Percentiles rank a stretch among this genome's conserved stretches.
Conservation (phyloP, 225 moss, liverwort and hornwort genomes). For the Ulota crispa region DNA sequence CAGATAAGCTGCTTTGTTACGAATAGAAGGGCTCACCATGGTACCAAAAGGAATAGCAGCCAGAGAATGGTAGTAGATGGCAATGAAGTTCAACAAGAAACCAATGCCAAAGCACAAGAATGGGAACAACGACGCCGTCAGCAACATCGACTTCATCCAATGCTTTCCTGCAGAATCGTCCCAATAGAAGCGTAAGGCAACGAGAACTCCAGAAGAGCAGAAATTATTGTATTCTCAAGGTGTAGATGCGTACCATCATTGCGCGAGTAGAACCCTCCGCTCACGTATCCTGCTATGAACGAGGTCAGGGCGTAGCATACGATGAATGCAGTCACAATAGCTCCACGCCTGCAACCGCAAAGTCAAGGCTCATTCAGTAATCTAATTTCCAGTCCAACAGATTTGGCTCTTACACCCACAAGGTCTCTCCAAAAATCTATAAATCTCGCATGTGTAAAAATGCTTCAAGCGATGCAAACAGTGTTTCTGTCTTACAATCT, state of each 20-base stretch:
- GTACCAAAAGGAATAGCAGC: conserved; percentile 99
- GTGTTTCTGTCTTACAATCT: not conserved
- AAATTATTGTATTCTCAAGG: not conserved
- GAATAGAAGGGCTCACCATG: conserved; percentile 59
- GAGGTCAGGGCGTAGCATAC: conserved; percentile 98
- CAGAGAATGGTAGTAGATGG: conserved; percentile 91
- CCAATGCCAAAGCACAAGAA: conserved; percentile 93
- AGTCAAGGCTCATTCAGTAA: conserved; percentile 2
- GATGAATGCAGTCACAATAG: conserved; percentile 96
- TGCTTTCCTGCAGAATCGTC: conserved; percentile 73
- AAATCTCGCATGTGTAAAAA: not conserved
- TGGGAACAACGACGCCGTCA: conserved; percentile 97
- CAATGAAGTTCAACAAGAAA: conserved; percentile 87
- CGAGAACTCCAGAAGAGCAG: not conserved
- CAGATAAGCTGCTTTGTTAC: not conserved
- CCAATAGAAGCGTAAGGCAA: conserved; percentile 26
- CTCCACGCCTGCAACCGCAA: conserved; percentile 79
- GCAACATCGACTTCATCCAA: conserved; percentile 99
- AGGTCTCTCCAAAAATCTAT: not conserved
- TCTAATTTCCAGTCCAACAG: not conserved
- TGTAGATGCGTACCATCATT: conserved; percentile 67
- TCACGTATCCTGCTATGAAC: conserved; percentile 97
- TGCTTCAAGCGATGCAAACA: not conserved
- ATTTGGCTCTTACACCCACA: not conserved
- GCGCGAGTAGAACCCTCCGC: conserved; percentile 98